A percentile compares a stretch with the other conserved stretches of the same genome.
phyloP scores from a whole-genome alignment of 73 alveolate genomes.

The Paraurostyla sp. region DNA sequence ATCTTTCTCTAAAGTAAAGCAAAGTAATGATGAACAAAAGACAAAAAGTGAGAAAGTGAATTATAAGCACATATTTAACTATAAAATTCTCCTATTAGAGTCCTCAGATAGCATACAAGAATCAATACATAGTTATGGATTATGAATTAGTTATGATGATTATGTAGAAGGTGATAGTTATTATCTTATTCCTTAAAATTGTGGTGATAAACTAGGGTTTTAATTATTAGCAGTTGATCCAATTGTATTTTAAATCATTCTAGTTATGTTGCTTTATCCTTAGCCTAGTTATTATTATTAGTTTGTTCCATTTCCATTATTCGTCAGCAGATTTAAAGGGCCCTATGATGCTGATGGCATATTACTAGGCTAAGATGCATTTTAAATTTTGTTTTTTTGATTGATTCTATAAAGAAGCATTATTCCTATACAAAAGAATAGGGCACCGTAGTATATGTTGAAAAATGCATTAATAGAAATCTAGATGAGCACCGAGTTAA shows the following conservation, averaged over 20 bases:
- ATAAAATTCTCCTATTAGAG: not conserved
- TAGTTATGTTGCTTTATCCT: too few relatives aligned
- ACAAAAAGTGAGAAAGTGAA: slow-evolving; percentile 6
- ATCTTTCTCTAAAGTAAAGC: slow-evolving; percentile 44
- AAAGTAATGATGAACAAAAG: not conserved
- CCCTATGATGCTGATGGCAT: too few relatives aligned
- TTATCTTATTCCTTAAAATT: not conserved
- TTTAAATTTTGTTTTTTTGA: not conserved
- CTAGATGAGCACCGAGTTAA: slow-evolving; percentile 25
- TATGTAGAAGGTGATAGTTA: not conserved
- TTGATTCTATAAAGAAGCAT: slow-evolving; percentile 13
- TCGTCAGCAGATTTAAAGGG: too few relatives aligned
- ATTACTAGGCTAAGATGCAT: not conserved
- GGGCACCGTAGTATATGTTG: slow-evolving; percentile 36
- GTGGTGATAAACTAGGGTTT: not conserved
- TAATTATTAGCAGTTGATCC: not conserved
- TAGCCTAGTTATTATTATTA: too few relatives aligned
- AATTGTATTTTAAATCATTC: too few relatives aligned
- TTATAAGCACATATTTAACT: not conserved
- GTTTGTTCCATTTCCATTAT: not conserved
- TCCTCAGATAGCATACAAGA: slow-evolving; percentile 37
- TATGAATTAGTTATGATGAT: not conserved
- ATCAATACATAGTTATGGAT: not conserved
- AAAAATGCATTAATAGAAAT: slow-evolving; percentile 7
- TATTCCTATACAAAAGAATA: slow-evolving; percentile 1